Base-by-base conservation (phyloP, 2,329 filamentous ascomycete genomes). In the Whalleya microplaca region DNA sequence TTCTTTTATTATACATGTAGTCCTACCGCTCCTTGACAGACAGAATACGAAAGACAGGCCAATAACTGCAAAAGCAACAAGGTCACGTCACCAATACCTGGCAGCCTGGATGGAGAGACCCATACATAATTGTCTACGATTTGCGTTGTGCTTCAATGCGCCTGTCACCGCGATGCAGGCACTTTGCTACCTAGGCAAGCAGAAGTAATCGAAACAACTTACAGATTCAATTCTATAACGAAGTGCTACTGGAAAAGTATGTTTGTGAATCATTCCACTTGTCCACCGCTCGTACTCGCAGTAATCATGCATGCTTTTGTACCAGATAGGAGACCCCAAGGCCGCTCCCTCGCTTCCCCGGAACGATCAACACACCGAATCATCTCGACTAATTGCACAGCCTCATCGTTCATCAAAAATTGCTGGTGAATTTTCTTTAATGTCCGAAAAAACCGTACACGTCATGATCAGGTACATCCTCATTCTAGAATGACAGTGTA, bases 401-500 rank as follows among this genome's bases (percentile, higher is more conserved):
- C 53, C 21, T 27, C 48, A 43, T 42, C 45, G 48, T 47, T 53
- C 55, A 57, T 47, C 47, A 54, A 44, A 51, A 41, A 55, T 60
- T 50, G 55, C 32, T 16, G 8, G 32, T 37, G 3, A 37, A 37
- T 37, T 37, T 37, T 37, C 14, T 37, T 37, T 37, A 43, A 21
- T 19, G 54, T 58, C 58, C 55, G 53, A 61, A 59, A 51, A 51
- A 44, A 48, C 41, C 45, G 51, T 54, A 53, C 57, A 51, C 51
- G 53, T 54, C 49, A 27, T n/a, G 23, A 21, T 46, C 10, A 23
- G 48, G 49, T 49, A 54, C 53, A 62, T 58, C 55, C 53, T 56
- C 52, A 58, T 63, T 61, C 60, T 62, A 61, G 55, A 58, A 58
- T 55, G 50, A 58, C 48, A 50, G 58, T 41, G 56, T 50, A 20